Evolutionary conservation across 192 early-diverging fungal genomes (phyloP).

Genomic region (Rhizophlyctis rosea): DNA sequence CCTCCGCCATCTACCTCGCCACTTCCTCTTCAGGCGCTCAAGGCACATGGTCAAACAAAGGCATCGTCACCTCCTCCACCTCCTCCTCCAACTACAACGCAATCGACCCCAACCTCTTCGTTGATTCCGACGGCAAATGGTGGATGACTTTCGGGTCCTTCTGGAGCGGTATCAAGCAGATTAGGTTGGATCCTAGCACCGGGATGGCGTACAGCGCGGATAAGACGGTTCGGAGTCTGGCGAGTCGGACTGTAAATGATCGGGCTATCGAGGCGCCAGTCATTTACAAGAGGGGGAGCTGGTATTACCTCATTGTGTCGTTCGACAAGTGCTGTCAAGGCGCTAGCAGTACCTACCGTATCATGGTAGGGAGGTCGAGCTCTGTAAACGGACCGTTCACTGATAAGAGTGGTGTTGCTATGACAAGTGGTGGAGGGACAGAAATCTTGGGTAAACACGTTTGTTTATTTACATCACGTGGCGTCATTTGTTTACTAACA

Average conservation of each 20-base stretch:
- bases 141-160: slow-evolving; percentile 4
- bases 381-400: neutral
- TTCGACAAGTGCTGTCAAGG: neutral
- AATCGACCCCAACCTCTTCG: neutral
- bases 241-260: neutral
- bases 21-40: neutral
- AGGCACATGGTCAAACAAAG: neutral
- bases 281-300: neutral
- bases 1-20: slow-evolving; percentile 8
- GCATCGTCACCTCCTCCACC: neutral
- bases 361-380: slow-evolving; percentile 3
- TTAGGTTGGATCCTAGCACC: neutral
- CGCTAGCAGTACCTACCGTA: neutral
- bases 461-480: too few relatives aligned
- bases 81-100: neutral
- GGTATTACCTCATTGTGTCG: neutral
- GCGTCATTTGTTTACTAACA: too few relatives aligned
- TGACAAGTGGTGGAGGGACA: neutral
- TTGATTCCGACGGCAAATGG: slow-evolving; percentile 4
- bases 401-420: slow-evolving; percentile 8
- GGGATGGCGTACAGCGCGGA: too few relatives aligned
- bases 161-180: slow-evolving; percentile 3
- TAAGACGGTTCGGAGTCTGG: too few relatives aligned
- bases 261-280: neutral
- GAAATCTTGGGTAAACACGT: neutral